Conservation (phyloP, 305 asterid species). For the Fraxinus albicans region DNA sequence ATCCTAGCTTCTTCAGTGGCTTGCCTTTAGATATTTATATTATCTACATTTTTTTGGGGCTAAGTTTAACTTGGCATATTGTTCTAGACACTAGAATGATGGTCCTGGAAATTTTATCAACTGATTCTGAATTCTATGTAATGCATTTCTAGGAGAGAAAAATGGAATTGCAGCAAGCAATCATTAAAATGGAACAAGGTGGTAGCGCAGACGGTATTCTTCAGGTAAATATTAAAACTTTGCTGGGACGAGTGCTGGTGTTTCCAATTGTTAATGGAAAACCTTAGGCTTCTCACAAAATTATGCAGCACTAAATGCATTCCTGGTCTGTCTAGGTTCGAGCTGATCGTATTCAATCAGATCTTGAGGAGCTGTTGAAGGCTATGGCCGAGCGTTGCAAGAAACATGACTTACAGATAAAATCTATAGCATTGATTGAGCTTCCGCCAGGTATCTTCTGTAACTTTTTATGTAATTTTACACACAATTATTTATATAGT, state of each 20-base stretch:
- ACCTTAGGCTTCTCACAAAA: constrained; percentile 6
- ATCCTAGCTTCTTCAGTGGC: neutral
- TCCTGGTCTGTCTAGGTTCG: constrained; percentile 65
- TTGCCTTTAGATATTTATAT: neutral
- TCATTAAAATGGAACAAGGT: constrained; percentile 92
- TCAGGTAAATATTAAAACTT: constrained; percentile 55
- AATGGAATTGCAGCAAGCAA: constrained; percentile 88
- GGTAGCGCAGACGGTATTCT: constrained; percentile 99
- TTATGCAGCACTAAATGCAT: constrained; percentile 18
- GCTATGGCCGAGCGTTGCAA: constrained; percentile 83
- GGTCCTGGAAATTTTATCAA: neutral
- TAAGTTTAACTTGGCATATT: neutral
- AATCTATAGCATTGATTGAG: constrained; percentile 79
- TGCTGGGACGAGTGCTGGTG: constrained; percentile 16
- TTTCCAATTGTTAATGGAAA: constrained; percentile 7
- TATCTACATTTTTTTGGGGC: neutral
- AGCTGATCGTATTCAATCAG: constrained; percentile 97
- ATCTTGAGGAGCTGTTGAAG: constrained; percentile 90
- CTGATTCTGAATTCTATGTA: constrained; percentile 31
- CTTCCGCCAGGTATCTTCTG: constrained; percentile 74
- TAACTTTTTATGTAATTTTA: constrained; percentile 19
- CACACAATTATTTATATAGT: constrained; percentile 3
- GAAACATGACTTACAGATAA: constrained; percentile 67
- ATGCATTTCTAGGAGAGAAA: constrained; percentile 72
- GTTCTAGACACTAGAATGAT: neutral